Base-by-base conservation (phyloP, 1,284 basidiomycete species). In the Ganoderma leucocontextum region DNA sequence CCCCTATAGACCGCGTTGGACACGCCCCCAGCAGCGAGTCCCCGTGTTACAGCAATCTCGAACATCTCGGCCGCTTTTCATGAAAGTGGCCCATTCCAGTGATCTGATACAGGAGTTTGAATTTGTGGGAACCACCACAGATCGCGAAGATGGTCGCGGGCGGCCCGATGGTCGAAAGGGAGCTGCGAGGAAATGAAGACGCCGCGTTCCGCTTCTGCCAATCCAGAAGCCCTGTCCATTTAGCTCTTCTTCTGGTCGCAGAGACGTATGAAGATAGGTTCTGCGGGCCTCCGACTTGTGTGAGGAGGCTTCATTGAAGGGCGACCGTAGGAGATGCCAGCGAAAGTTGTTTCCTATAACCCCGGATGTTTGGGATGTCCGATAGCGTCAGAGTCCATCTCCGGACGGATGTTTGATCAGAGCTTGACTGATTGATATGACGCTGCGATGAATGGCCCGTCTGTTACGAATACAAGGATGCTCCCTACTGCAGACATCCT, bases 371-470 rank as follows among this genome's bases (percentile, higher is more conserved):
- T 25, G 59, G 41, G 35, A 36, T 35, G 13, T 29, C 17, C 44
- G 42, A 22, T 33, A 53, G 36, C 58, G 13, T 29, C 41, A 39
- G 59, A 52, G n/a, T 15, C 47, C 64, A 65, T 44, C 47, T 62
- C 38, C 49, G 52, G 42, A 57, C 19, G 33, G 33, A 33, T 15
- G 42, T 64, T 39, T 58, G 55, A 64, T 57, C 59, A 42, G 39
- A 66, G 60, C 61, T 58, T 66, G 61, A 33, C 36, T 66, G 65
- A 66, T 62, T 66, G 65, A 66, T 66, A 22, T 39, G 39, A 41
- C 3, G 38, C 29, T 35, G 39, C 52, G 64, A 38, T 55, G 59
- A 61, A 41, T 41, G n/a, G 47, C 38, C 17, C 36, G 39, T 41
- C 59, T 53, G 47, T n/a, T 59, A 47, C 38, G 44, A 58, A 59